These are phyloP conservation scores for Capsella bursapastoris DNA, from an alignment of 345 rosid genomes.

Conservation along the genomic window DNA sequence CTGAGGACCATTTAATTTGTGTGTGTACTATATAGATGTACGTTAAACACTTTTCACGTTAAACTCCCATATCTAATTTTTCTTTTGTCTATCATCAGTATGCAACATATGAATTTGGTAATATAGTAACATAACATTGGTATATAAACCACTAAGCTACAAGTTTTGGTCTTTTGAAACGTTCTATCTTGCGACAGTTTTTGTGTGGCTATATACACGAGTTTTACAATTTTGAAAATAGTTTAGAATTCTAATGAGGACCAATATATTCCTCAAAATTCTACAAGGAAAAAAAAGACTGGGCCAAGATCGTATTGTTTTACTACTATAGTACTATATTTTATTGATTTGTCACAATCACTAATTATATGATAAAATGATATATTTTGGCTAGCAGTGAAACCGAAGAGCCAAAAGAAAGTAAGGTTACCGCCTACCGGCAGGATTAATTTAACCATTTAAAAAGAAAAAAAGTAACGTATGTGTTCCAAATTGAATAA, in stretches of 20 bases:
- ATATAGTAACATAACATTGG: neutral
- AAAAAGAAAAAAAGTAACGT: neutral
- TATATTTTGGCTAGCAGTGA: slow-evolving; percentile 11
- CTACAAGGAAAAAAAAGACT: neutral
- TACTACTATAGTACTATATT: neutral
- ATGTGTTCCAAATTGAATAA: slow-evolving; percentile 3
- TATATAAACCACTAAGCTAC: neutral
- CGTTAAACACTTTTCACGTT: no score
- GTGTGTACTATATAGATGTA: no score
- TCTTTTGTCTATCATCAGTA: no score
- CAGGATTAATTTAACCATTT: neutral
- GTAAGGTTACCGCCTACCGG: neutral
- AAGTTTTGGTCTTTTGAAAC: neutral
- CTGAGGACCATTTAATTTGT: no score
- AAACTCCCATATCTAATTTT: no score
- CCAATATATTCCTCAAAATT: neutral
- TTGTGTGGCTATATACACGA: neutral
- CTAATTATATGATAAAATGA: neutral
- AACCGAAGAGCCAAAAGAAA: slow-evolving; percentile 32
- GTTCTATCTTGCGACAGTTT: neutral
- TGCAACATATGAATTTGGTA: no score
- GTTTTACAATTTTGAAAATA: no score
- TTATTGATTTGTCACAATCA: neutral
- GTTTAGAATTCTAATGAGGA: neutral
- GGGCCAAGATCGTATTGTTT: no score